Percentiles rank a stretch among this genome's conserved stretches.
phyloP scores from a whole-genome alignment of 371 early-diverging fungal genomes.

The Rhizopus microsporus region DNA sequence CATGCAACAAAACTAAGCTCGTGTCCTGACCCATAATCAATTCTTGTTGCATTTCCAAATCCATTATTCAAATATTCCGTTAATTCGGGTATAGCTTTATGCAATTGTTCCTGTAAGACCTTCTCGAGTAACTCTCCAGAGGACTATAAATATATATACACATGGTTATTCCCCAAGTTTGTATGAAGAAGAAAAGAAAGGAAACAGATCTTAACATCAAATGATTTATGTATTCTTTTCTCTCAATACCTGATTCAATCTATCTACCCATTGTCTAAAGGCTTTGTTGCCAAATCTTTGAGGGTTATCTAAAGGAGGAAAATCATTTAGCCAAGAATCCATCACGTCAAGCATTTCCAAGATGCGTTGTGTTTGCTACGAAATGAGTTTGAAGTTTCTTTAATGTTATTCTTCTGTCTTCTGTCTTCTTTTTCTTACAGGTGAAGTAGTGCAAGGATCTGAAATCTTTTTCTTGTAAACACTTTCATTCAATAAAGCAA shows the following conservation, averaged over 20 bases:
- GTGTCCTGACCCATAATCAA: slow-evolving; percentile 99
- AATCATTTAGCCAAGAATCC: slow-evolving; percentile 72
- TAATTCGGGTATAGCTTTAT: slow-evolving; percentile 69
- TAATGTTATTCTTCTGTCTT: background rate
- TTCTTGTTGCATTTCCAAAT: slow-evolving; percentile 93
- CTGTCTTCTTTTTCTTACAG: slow-evolving; percentile 43
- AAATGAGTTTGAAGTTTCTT: background rate
- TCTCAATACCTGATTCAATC: slow-evolving; percentile 53
- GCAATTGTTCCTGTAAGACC: slow-evolving; percentile 39
- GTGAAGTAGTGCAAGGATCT: slow-evolving; percentile 55
- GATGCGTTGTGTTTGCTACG: slow-evolving; percentile 56
- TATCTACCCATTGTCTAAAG: slow-evolving; percentile 64
- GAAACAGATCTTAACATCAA: background rate
- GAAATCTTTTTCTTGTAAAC: slow-evolving; percentile 63
- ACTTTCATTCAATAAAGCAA: slow-evolving; percentile 68
- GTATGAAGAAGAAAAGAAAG: background rate
- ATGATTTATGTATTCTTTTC: background rate
- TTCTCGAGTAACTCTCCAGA: slow-evolving; percentile 31
- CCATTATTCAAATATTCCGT: slow-evolving; percentile 75
- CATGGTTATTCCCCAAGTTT: background rate
- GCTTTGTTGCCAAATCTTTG: slow-evolving; percentile 83
- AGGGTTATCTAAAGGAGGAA: slow-evolving; percentile 73
- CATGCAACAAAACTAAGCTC: slow-evolving; percentile 96
- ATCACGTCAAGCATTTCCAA: slow-evolving; percentile 64
- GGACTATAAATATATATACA: slow-evolving; percentile 10